Conservation (phyloP, 495 filamentous ascomycete genomes). For the Annulohypoxylon moriforme region DNA sequence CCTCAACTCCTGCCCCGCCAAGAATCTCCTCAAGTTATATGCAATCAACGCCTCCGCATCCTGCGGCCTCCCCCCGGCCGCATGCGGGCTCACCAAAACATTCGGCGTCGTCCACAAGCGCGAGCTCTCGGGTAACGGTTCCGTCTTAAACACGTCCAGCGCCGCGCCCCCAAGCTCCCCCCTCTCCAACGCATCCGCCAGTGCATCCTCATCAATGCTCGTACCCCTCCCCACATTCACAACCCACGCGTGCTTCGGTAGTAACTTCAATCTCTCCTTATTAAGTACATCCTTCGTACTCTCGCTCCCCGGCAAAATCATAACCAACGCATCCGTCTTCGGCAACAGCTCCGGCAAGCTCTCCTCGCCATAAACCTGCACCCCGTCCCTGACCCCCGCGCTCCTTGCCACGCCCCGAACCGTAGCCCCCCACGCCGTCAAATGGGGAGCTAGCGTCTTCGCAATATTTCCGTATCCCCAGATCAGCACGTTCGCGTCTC, state of each 20-base stretch:
- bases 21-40: constrained; percentile 63
- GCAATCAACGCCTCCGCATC: constrained; percentile 64
- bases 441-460: constrained; percentile 75
- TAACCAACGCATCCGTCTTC: constrained; percentile 76
- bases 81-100: constrained; percentile 57
- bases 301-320: constrained; percentile 74
- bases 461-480: constrained; percentile 91
- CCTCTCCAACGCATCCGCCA: constrained; percentile 76
- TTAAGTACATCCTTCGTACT: constrained; percentile 80
- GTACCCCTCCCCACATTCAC: constrained; percentile 87
- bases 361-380: constrained; percentile 63
- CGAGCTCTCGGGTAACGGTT: constrained; percentile 64
- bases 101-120: constrained; percentile 55
- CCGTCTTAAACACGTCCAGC: constrained; percentile 83
- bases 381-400: constrained; percentile 68
- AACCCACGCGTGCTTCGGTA: constrained; percentile 82
- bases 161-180: constrained; percentile 75
- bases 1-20: constrained; percentile 64
- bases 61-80: constrained; percentile 64
- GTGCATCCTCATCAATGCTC: constrained; percentile 80
- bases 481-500: constrained; percentile 65
- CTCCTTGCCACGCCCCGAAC: constrained; percentile 61
- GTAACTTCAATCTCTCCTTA: constrained; percentile 70
- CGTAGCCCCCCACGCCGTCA: constrained; percentile 65
- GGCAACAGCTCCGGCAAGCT: constrained; percentile 67